Conservation (phyloP, 495 filamentous ascomycete species). For the Tuber aestivum region DNA sequence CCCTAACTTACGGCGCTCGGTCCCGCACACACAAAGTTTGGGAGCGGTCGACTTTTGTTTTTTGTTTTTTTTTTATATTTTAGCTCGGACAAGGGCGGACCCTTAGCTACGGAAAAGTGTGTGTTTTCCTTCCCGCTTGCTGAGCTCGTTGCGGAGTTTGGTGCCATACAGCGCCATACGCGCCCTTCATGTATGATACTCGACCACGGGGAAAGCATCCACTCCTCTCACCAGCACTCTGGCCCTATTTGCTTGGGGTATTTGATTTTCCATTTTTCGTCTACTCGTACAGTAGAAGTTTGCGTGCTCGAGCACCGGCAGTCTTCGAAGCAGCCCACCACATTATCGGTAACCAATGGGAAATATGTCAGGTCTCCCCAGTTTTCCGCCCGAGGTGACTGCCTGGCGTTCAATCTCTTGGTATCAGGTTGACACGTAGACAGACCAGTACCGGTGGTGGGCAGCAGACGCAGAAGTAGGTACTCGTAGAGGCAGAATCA, state of each 20-base stretch:
- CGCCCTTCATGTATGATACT: background rate
- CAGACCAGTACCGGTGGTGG: conserved; percentile 17
- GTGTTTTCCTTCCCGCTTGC: conserved; percentile 32
- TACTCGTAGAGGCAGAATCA: background rate
- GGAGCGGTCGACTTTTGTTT: background rate
- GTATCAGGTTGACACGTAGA: conserved; percentile 31
- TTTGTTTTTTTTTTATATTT: no score
- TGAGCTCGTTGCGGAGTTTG: background rate
- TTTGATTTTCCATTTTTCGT: background rate
- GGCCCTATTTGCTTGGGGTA: background rate
- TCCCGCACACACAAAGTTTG: background rate
- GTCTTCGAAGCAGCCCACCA: background rate
- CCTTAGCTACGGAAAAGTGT: conserved; percentile 27
- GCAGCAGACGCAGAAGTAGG: background rate
- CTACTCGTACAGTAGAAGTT: background rate
- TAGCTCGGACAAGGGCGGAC: background rate
- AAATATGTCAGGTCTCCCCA: conserved; percentile 2
- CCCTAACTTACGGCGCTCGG: background rate
- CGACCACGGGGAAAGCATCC: background rate
- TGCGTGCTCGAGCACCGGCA: background rate
- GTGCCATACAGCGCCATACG: background rate
- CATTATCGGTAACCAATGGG: background rate
- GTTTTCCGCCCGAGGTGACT: background rate
- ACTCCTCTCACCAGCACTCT: background rate
- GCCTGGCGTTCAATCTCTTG: background rate